These are phyloP conservation scores for Uronychia binucleata DNA, from an alignment of 73 alveolate genomes.

Conservation along the genomic window DNA sequence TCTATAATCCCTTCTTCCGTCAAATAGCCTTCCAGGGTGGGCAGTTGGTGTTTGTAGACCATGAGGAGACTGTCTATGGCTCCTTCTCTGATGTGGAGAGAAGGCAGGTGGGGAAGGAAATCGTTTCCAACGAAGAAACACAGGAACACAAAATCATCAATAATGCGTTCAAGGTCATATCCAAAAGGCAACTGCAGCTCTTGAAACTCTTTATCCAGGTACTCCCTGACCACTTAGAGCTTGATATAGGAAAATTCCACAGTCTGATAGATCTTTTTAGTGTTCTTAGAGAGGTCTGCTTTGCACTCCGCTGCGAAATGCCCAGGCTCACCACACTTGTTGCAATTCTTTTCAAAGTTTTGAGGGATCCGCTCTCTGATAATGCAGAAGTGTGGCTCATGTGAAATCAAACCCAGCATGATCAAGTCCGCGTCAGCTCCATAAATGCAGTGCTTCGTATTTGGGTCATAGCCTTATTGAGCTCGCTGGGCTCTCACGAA, in stretches of 20 bases:
- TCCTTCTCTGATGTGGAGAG: conserved; percentile 98
- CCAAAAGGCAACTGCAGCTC: conserved; percentile 39
- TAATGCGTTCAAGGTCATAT: conserved; percentile 90
- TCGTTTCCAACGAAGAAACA: conserved; percentile 99
- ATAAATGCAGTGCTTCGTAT: conserved; percentile 97
- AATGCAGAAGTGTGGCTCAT: conserved; percentile 98
- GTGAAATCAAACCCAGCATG: conserved; percentile 99
- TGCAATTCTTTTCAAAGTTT: conserved; percentile 86
- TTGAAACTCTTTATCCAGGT: conserved; percentile 78
- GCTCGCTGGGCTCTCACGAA: conserved; percentile 94
- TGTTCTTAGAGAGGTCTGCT: conserved; percentile 27
- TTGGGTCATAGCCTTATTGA: conserved; percentile 84
- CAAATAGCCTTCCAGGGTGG: conserved; percentile 81
- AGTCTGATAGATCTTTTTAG: conserved; percentile 11
- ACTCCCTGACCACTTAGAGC: conserved; percentile 90
- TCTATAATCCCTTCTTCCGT: conserved; percentile 77
- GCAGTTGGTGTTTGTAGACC: conserved; percentile 80
- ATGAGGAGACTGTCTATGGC: conserved; percentile 97
- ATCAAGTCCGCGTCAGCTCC: conserved; percentile 99
- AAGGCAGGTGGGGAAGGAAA: conserved; percentile 99
- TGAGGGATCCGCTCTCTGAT: conserved; percentile 95
- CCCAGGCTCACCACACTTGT: conserved; percentile 92
- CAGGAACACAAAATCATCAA: conserved; percentile 98
- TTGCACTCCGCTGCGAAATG: conserved; percentile 87
- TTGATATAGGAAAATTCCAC: conserved; percentile 81